Evolutionary conservation across 2,329 filamentous ascomycete species (phyloP), one percentile per base, ranked within the genome.

Genomic region (Plectosphaerella sp.): DNA sequence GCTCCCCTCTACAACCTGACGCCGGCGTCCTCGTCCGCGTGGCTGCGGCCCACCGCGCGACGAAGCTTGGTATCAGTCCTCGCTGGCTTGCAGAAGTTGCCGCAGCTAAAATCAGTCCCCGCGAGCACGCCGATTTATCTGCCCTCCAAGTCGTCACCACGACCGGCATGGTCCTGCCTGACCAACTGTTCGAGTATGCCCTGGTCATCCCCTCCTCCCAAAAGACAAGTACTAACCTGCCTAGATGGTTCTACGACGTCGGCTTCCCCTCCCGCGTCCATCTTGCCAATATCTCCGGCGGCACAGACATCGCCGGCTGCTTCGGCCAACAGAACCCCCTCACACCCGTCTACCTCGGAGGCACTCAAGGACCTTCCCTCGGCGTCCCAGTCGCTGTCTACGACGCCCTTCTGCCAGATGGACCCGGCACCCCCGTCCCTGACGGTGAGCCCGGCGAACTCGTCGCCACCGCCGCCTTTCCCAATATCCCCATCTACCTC

Each of bases 141-240:
- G 69, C 67, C 6, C 72, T 95, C 24, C 71, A 73, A 25, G 67
- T 75, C 3, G 87, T 93, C 28, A 83, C 78, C 1, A 86, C 81
- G 49, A 95, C 90, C 0, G 90, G 90, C 4, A 93, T 93, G 88
- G 89, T 94, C 0, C 76, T 94, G 3, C 83, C 87, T 0, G 83
- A 91, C 47, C 80, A 86, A 39, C 73, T 90, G 35, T 93, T 91
- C 62, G 84, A 91, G 63, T 33, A 28, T 28, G 25, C 25, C 25
- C 9, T 28, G n/a, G n/a, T n/a, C n/a, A n/a, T n/a, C n/a, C n/a
- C n/a, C n/a, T n/a, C n/a, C n/a, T n/a, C n/a, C n/a, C n/a, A n/a
- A n/a, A 28, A 28, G 25, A 28, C 25, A 28, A 9, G 28, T 33
- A 33, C 28, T 33, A 12, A 33, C 28, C 28, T 33, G 28, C 28